These are phyloP conservation scores for Bacidia gigantensis DNA, from an alignment of 495 filamentous ascomycete species.

Conservation along the genomic window DNA sequence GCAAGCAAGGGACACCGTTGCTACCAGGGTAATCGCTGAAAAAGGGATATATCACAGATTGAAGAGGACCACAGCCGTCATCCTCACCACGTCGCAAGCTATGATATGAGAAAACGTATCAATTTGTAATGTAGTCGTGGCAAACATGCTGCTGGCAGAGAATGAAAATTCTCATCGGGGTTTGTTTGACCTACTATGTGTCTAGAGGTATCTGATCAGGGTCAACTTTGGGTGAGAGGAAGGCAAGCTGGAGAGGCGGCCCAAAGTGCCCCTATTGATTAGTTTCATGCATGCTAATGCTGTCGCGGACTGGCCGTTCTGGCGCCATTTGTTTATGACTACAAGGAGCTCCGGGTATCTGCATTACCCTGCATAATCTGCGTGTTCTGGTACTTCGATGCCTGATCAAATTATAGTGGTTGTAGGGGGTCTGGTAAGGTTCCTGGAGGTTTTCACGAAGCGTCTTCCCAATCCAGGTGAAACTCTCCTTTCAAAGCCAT, in stretches of 20 bases:
- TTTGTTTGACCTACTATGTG: not conserved
- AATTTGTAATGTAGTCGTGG: not conserved
- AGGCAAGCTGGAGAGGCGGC: no score
- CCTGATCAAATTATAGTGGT: conserved; percentile 41
- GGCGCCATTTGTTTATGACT: no score
- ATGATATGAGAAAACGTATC: not conserved
- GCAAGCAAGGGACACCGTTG: no score
- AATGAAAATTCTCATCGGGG: not conserved
- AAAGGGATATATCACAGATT: no score
- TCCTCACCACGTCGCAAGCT: not conserved
- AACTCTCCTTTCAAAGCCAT: conserved; percentile 62
- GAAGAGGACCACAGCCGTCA: not conserved
- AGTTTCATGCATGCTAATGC: no score
- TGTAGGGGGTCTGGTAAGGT: conserved; percentile 80
- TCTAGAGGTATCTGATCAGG: not conserved
- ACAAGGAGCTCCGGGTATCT: no score
- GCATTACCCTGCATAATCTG: not conserved
- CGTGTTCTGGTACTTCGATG: not conserved
- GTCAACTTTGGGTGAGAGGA: no score
- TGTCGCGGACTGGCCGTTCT: no score
- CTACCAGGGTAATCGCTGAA: no score
- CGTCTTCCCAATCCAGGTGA: conserved; percentile 71
- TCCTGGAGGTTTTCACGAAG: conserved; percentile 70
- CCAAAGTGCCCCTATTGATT: not conserved
- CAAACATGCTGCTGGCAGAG: not conserved